Evolutionary conservation across 179 eudicot species (phyloP), one percentile per base, ranked within the genome.

Genomic region (Silene vulgaris): DNA sequence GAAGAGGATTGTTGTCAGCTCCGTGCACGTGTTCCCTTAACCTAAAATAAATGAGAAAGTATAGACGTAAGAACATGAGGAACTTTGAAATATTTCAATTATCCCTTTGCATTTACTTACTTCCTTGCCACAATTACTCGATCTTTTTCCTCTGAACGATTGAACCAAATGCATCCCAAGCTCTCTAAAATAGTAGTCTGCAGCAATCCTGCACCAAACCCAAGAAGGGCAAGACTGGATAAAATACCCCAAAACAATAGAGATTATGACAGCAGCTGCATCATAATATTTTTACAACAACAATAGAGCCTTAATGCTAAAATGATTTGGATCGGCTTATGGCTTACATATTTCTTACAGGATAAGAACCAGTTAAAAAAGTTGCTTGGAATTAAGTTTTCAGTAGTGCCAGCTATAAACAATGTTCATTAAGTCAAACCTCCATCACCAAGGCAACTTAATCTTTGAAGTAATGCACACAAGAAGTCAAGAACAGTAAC

Each of bases 121-220:
- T 93, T 91, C 83, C 80, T 88, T 57, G 97, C 87, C 28, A 93
- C 98, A 74, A 88, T 78, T 84, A 86, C 97, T 76, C 98, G 97
- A 76, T 96, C 99, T 80, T 93, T 93, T 54, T 90, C 87, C 83
- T 96, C 99, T 37, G 94, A 74, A 32, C 98, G 97, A 65, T 93
- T 87, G 84, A 96, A 96, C 99, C 97, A 96, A 75, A 96, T 96
- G 79, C 98, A 96, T 74, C 99, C 99, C 57, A 96, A 80, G 81
- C 99, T 89, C 79, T 93, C 99, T 82, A 96, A 83, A 62, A 93
- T 89, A 69, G 97, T 93, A 81, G 96, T 88, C 86, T 96, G 99
- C 88, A 96, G 78, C 79, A 96, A 76, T 73, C 99, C 99, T 96
- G 82, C 75, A 54, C 50, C 75, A 64, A 28, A 74, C 32, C 57